A percentile compares a stretch with the other conserved stretches of the same genome.
Conservation (phyloP, 768 basidiomycete species). For the Amanita subjunquillea region DNA sequence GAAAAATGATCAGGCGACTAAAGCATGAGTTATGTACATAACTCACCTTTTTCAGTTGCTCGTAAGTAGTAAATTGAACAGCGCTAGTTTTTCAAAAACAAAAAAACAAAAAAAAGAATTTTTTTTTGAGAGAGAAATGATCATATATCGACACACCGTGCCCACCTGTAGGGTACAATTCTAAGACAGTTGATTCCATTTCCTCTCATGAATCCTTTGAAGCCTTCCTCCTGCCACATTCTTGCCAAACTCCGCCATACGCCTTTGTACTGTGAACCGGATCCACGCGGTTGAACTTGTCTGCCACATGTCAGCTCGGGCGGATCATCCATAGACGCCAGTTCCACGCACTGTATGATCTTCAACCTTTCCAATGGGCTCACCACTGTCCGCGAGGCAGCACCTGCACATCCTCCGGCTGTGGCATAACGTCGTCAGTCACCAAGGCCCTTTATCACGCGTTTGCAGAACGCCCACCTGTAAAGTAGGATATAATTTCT, state of each 20-base stretch:
- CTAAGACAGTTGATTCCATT: slow-evolving; percentile 86
- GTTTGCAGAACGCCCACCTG: slow-evolving; percentile 18
- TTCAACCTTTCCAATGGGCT: slow-evolving; percentile 88
- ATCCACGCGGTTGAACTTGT: slow-evolving; percentile 76
- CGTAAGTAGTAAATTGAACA: slow-evolving; percentile 83
- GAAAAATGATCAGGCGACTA: slow-evolving; percentile 12
- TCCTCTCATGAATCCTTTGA: slow-evolving; percentile 88
- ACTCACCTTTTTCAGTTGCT: slow-evolving; percentile 66
- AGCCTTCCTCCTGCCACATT: slow-evolving; percentile 93
- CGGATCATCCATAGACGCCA: neutral
- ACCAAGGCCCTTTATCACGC: neutral
- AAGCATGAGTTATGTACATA: neutral
- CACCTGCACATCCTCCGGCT: slow-evolving; percentile 51
- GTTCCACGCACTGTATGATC: slow-evolving; percentile 78
- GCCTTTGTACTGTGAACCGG: slow-evolving; percentile 65
- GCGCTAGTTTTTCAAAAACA: slow-evolving; percentile 31
- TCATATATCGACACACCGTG: slow-evolving; percentile 15
- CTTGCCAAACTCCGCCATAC: slow-evolving; percentile 77
- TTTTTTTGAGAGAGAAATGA: too few species aligned
- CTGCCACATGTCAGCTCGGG: slow-evolving; percentile 26
- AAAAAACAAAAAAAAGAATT: neutral
- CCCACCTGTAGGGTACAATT: slow-evolving; percentile 80
- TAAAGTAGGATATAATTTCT: slow-evolving; percentile 33
- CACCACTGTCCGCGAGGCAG: slow-evolving; percentile 83
- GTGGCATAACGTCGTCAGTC: slow-evolving; percentile 5